Evolutionary conservation across 2,329 filamentous ascomycete genomes (phyloP).

Genomic region (Chrysoporthe puriensis): DNA sequence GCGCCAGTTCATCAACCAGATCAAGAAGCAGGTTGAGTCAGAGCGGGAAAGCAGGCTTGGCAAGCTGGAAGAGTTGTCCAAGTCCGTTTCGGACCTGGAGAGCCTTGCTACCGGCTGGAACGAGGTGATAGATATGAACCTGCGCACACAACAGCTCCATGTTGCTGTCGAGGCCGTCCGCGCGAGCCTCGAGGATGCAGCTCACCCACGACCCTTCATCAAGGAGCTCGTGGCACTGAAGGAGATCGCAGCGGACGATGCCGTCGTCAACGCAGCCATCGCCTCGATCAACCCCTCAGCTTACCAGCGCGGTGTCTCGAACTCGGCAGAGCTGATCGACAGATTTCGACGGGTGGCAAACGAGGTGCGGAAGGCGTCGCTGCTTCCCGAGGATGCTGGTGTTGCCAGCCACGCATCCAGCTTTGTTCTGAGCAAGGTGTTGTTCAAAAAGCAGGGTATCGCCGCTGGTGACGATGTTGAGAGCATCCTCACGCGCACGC

Average conservation of each 20-base stretch:
- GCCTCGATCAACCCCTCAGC: constrained; percentile 93
- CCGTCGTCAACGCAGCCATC: constrained; percentile 90
- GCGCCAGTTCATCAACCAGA: constrained; percentile 77
- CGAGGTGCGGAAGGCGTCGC: constrained; percentile 91
- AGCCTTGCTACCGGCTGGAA: constrained; percentile 89
- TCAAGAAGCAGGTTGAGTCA: constrained; percentile 80
- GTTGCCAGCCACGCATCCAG: constrained; percentile 93
- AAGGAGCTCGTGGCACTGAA: constrained; percentile 92
- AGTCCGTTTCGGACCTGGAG: constrained; percentile 81
- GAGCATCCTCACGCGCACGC: constrained; percentile 86
- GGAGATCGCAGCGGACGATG: constrained; percentile 82
- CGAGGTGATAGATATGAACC: constrained; percentile 83
- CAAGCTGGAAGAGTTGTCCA: constrained; percentile 79
- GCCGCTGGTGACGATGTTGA: constrained; percentile 89
- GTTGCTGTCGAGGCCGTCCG: constrained; percentile 94
- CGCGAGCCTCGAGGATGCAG: constrained; percentile 75
- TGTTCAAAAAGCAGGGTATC: constrained; percentile 92
- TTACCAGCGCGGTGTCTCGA: constrained; percentile 90
- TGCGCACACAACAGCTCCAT: constrained; percentile 94
- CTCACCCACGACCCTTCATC: constrained; percentile 81
- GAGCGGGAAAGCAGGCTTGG: constrained; percentile 87
- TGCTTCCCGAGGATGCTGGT: constrained; percentile 91
- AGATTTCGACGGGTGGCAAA: constrained; percentile 90
- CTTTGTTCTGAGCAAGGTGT: constrained; percentile 85
- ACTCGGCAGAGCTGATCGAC: constrained; percentile 84